phyloP scores from a whole-genome alignment of 2,329 filamentous ascomycete genomes.

The Pseudocercospora eumusae region DNA sequence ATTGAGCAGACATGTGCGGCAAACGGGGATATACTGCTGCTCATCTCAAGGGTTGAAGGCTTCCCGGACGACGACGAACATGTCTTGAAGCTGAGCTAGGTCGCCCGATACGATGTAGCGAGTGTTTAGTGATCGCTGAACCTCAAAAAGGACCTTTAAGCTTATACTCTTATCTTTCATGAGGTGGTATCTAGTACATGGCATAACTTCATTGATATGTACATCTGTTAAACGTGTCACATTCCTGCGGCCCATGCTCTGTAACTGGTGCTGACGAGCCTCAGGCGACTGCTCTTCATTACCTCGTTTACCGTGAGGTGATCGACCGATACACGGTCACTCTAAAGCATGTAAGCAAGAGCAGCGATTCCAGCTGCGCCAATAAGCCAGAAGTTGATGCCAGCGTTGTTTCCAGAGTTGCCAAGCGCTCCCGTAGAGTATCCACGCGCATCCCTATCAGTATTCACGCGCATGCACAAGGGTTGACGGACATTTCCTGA shows the following conservation, averaged over 20 bases:
- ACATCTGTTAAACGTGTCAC: background rate
- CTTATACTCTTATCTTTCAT: background rate
- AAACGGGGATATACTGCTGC: no score
- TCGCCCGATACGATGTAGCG: background rate
- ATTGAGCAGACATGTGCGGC: no score
- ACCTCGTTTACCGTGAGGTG: background rate
- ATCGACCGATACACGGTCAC: background rate
- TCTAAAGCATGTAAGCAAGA: slow-evolving; percentile 15
- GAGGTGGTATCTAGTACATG: background rate
- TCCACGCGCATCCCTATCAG: slow-evolving; percentile 11
- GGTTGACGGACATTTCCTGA: slow-evolving; percentile 19
- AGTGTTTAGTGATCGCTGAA: background rate
- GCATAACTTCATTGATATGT: background rate
- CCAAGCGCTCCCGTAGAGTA: slow-evolving; percentile 11
- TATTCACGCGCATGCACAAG: slow-evolving; percentile 18
- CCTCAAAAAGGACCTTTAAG: background rate
- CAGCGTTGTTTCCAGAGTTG: slow-evolving; percentile 7
- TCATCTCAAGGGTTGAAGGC: no score
- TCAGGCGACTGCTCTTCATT: no score
- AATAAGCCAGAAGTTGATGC: slow-evolving; percentile 13
- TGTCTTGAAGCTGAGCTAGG: background rate
- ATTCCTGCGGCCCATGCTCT: background rate
- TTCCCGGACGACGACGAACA: background rate
- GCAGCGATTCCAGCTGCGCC: slow-evolving; percentile 14
- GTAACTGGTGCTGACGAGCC: background rate